Conservation (phyloP, 2,329 filamentous ascomycete genomes). For the Nemania diffusa region DNA sequence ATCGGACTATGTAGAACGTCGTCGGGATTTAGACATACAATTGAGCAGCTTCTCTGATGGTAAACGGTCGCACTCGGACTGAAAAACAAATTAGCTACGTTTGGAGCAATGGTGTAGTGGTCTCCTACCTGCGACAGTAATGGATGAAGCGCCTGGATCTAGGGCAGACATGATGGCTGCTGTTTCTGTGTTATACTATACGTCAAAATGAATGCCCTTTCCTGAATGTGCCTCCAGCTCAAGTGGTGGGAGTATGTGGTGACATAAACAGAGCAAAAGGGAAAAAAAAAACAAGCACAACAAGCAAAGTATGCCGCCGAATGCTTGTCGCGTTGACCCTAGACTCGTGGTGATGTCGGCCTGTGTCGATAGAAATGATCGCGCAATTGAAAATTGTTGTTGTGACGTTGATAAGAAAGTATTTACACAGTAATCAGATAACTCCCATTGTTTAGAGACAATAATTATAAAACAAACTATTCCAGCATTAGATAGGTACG, state of each 20-base stretch:
- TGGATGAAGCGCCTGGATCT: constrained; percentile 65
- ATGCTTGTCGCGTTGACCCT: constrained; percentile 1
- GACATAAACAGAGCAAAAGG: constrained; percentile 43
- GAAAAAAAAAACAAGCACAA: constrained; percentile 9
- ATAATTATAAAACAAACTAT: constrained; percentile 12
- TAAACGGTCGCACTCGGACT: constrained; percentile 78
- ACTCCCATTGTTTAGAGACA: constrained; percentile 17
- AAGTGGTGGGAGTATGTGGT: constrained; percentile 8
- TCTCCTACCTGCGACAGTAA: constrained; percentile 65
- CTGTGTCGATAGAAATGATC: not conserved
- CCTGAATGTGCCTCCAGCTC: constrained; percentile 22
- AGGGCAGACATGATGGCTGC: constrained; percentile 47
- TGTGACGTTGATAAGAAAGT: too few species aligned
- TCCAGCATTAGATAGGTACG: not conserved
- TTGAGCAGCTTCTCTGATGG: constrained; percentile 94
- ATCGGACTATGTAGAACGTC: not conserved
- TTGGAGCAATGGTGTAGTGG: constrained; percentile 43
- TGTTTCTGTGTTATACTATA: constrained; percentile 17
- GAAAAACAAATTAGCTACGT: constrained; percentile 20
- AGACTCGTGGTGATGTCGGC: not conserved
- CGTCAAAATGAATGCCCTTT: constrained; percentile 24
- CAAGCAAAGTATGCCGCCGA: not conserved
- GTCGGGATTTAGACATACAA: constrained; percentile 62
- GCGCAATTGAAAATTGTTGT: constrained; percentile 11
- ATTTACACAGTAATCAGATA: not conserved